Evolutionary conservation across 768 basidiomycete genomes (phyloP).

Genomic region (Pisolithus orientalis): DNA sequence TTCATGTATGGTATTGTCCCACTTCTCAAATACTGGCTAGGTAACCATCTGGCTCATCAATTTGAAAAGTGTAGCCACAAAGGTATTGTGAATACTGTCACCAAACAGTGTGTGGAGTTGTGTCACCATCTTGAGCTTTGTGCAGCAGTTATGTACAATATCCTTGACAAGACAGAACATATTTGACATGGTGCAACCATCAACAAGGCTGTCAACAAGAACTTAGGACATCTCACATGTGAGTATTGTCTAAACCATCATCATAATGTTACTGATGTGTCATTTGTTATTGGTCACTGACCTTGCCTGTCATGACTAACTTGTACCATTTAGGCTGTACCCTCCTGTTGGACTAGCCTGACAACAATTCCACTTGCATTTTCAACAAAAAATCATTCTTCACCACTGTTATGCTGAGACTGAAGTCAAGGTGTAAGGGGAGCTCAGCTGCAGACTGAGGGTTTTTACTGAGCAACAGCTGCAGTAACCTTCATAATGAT

Average conservation of each 20-base stretch:
- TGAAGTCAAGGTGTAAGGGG: too few species aligned
- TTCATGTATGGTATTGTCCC: slow-evolving; percentile 99
- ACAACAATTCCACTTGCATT: slow-evolving; percentile 85
- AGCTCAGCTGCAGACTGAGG: too few species aligned
- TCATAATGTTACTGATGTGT: slow-evolving; percentile 4
- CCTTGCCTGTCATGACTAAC: slow-evolving; percentile 94
- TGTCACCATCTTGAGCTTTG: slow-evolving; percentile 96
- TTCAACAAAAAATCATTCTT: slow-evolving; percentile 99
- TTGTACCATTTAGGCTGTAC: slow-evolving; percentile 93
- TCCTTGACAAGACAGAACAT: slow-evolving; percentile 98
- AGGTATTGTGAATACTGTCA: slow-evolving; percentile 95
- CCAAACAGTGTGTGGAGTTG: slow-evolving; percentile 98
- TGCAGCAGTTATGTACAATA: slow-evolving; percentile 99
- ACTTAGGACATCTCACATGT: slow-evolving; percentile 95
- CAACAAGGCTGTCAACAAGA: slow-evolving; percentile 99
- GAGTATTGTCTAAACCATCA: slow-evolving; percentile 17
- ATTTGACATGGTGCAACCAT: slow-evolving; percentile 95
- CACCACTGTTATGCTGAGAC: slow-evolving; percentile 47
- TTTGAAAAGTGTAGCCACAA: slow-evolving; percentile 98
- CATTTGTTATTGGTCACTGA: slow-evolving; percentile 73
- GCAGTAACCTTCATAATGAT: too few species aligned
- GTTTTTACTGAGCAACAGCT: too few species aligned
- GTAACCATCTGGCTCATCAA: slow-evolving; percentile 94
- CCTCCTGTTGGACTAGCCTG: slow-evolving; percentile 87
- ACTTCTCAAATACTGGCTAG: slow-evolving; percentile 94